Evolutionary conservation across 2,329 filamentous ascomycete genomes (phyloP).

Genomic region (Epichloe baconii): DNA sequence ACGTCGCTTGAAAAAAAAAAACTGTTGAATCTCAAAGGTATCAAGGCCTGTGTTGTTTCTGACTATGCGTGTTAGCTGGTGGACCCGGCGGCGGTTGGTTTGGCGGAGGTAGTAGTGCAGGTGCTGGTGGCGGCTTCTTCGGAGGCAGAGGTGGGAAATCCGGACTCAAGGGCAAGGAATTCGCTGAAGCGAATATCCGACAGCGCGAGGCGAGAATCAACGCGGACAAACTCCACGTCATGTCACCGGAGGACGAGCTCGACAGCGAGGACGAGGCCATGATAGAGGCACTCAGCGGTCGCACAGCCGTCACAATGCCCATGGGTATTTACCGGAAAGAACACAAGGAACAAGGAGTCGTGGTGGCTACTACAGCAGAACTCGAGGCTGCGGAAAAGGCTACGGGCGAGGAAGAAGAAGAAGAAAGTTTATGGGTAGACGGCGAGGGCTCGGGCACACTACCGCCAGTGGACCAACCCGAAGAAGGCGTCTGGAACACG

Average conservation of each 20-base stretch:
- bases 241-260: slow-evolving; percentile 30
- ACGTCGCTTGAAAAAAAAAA: not conserved
- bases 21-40: not conserved
- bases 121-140: slow-evolving; percentile 14
- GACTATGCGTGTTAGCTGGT: slow-evolving; percentile 9
- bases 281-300: slow-evolving; percentile 21
- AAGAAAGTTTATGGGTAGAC: slow-evolving; percentile 34
- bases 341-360: slow-evolving; percentile 39
- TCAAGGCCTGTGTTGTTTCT: not conserved
- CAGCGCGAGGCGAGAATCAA: slow-evolving; percentile 38
- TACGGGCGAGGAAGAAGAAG: slow-evolving; percentile 30
- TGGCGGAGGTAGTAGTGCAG: slow-evolving; percentile 17
- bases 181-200: slow-evolving; percentile 21
- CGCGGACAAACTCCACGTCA: slow-evolving; percentile 38
- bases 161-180: slow-evolving; percentile 26
- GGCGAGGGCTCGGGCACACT: slow-evolving; percentile 16
- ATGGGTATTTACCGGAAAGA: slow-evolving; percentile 43
- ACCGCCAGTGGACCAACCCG: slow-evolving; percentile 16
- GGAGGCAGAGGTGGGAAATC: slow-evolving; percentile 15
- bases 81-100: slow-evolving; percentile 16
- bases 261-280: slow-evolving; percentile 32
- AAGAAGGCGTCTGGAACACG: slow-evolving; percentile 32
- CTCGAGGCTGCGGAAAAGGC: slow-evolving; percentile 40
- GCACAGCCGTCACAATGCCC: slow-evolving; percentile 28
- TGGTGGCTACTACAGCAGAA: slow-evolving; percentile 44